phyloP scores from a whole-genome alignment of 2,329 filamentous ascomycete species.

The Penicillium sumatraense region DNA sequence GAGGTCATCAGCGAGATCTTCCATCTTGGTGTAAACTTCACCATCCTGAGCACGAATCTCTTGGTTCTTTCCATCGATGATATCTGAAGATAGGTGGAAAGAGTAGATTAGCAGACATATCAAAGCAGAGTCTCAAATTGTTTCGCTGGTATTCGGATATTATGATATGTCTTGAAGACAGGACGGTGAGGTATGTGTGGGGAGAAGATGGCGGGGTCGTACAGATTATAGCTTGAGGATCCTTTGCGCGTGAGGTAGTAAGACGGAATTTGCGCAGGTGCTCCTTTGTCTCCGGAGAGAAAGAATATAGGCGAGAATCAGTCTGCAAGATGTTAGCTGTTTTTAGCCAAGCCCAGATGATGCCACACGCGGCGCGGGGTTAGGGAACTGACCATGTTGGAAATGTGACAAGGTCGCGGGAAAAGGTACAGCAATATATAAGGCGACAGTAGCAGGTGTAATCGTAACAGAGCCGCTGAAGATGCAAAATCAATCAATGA shows the following conservation, averaged over 20 bases:
- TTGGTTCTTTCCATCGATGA: slow-evolving; percentile 87
- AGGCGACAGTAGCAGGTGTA: too few species aligned
- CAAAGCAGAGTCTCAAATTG: too few species aligned
- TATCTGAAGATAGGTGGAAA: slow-evolving; percentile 69
- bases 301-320: slow-evolving; percentile 88
- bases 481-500: too few species aligned
- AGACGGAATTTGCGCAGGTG: slow-evolving; percentile 94
- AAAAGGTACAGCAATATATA: too few species aligned
- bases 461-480: too few species aligned
- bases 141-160: neutral
- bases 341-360: neutral
- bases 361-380: neutral
- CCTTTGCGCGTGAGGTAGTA: slow-evolving; percentile 81
- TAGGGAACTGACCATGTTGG: neutral
- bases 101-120: too few species aligned
- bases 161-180: neutral
- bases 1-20: slow-evolving; percentile 82
- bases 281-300: slow-evolving; percentile 87
- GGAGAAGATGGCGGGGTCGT: slow-evolving; percentile 45
- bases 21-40: slow-evolving; percentile 79
- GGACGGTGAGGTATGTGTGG: slow-evolving; percentile 1
- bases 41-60: slow-evolving; percentile 86
- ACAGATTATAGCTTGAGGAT: slow-evolving; percentile 94
- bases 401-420: too few species aligned
- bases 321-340: slow-evolving; percentile 55